A percentile compares a stretch with the other conserved stretches of the same genome.
phyloP scores from a whole-genome alignment of 1,284 basidiomycete species.

The Vanrija sp. region DNA sequence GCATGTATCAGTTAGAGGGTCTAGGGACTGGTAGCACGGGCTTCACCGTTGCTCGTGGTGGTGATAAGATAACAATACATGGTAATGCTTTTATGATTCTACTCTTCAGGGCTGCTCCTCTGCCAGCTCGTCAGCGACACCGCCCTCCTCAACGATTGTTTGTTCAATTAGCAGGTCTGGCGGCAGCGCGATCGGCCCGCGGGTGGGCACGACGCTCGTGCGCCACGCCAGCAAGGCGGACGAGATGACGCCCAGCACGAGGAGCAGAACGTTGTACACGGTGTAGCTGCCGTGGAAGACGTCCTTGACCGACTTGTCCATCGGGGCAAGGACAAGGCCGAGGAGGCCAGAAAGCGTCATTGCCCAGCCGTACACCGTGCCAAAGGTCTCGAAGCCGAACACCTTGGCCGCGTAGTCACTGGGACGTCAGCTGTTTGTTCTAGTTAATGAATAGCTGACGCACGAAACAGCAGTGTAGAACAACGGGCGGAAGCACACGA shows the following conservation, averaged over 20 bases:
- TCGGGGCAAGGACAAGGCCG: conserved; percentile 43
- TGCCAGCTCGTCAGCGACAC: too few relatives aligned
- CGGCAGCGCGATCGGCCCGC: too few relatives aligned
- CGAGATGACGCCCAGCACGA: conserved; percentile 30
- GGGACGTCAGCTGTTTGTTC: not conserved
- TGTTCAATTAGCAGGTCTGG: too few relatives aligned
- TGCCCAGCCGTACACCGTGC: conserved; percentile 40
- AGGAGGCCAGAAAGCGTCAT: conserved; percentile 47
- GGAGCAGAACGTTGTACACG: conserved; percentile 30
- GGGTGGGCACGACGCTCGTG: conserved; percentile 5
- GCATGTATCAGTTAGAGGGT: too few relatives aligned
- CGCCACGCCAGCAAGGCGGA: conserved; percentile 17
- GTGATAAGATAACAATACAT: too few relatives aligned
- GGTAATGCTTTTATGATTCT: too few relatives aligned
- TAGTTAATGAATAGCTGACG: not conserved
- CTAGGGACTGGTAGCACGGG: too few relatives aligned
- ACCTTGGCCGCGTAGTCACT: conserved; percentile 40
- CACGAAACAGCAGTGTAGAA: conserved; percentile 44
- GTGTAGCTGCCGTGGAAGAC: conserved; percentile 39
- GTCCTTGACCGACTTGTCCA: conserved; percentile 36
- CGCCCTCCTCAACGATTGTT: conserved; percentile 1
- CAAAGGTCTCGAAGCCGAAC: conserved; percentile 42
- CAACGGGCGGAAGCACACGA: conserved; percentile 43
- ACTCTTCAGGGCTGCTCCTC: not conserved
- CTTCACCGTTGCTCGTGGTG: too few relatives aligned